phyloP scores from a whole-genome alignment of 1,284 basidiomycete genomes.

The Rhodofomes roseus region DNA sequence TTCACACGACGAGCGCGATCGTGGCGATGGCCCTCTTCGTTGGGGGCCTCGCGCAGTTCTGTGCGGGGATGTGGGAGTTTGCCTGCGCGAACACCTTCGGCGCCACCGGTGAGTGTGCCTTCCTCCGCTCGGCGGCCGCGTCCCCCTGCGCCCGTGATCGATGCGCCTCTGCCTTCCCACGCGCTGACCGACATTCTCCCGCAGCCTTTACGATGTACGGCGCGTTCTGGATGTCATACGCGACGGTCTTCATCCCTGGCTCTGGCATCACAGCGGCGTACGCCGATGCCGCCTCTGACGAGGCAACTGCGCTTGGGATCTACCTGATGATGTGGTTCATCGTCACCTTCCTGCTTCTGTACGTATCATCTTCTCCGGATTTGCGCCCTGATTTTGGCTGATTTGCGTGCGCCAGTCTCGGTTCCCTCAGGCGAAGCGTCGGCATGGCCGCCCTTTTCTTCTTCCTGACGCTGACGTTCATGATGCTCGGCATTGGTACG shows the following conservation, averaged over 20 bases:
- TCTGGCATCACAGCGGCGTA: constrained; percentile 58
- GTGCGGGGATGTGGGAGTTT: constrained; percentile 82
- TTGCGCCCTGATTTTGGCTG: constrained; percentile 4
- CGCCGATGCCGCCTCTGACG: constrained; percentile 36
- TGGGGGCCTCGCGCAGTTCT: constrained; percentile 79
- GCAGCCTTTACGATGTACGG: constrained; percentile 82
- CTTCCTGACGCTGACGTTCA: constrained; percentile 65
- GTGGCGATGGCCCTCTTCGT: constrained; percentile 81
- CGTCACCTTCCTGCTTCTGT: constrained; percentile 63
- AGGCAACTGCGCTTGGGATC: constrained; percentile 59
- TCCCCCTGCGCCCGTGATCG: neutral
- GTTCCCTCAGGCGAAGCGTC: constrained; percentile 61
- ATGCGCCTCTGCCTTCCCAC: constrained; percentile 2
- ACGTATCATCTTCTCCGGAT: constrained; percentile 30
- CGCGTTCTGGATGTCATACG: constrained; percentile 83
- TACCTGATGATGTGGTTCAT: constrained; percentile 71
- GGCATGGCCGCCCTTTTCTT: constrained; percentile 70
- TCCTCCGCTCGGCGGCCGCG: neutral
- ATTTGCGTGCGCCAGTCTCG: constrained; percentile 42
- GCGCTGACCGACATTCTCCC: constrained; percentile 7
- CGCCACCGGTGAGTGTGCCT: constrained; percentile 58
- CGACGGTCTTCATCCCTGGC: constrained; percentile 60
- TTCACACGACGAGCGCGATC: constrained; percentile 66
- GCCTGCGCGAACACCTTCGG: constrained; percentile 70
- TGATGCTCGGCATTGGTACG: constrained; percentile 48